Evolutionary conservation across 257 asterid genomes (phyloP), one percentile per base, ranked within the genome.

Genomic region (Nicotiana otophora): DNA sequence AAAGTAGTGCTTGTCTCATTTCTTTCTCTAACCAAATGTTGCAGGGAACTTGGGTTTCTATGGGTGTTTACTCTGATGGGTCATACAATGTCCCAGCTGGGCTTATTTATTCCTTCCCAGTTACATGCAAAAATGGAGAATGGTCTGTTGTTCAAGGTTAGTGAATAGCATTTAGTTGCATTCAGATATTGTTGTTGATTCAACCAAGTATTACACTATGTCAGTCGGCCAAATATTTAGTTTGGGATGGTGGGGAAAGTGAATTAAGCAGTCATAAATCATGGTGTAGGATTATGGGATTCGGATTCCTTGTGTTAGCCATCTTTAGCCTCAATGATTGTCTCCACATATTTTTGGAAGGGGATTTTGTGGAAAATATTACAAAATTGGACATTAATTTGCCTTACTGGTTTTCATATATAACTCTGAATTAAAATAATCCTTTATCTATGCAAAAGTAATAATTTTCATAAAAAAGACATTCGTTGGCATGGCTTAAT

Each of bases 31-130:
- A 67, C 75, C n/a, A 54, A 81, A 53, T 36, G 23, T 75, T 88
- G 7, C 85, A 95, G 97, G 99, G 99, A 14, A 90, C 98, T 67
- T 95, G 89, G 88, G 99, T 95, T 55, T 95, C 99, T 12, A 95
- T 95, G 99, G 99, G 99, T 86, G 99, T 95, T 23, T 93, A 93
- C 90, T 95, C 99, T 67, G 99, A 95, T 87, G 97, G 98, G 82
- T 95, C 97, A 62, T 95, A 92, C 92, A 86, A 89, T 80, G 98
- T 95, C 81, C 99, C 99, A 39, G 80, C 95, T 36, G 98, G 99
- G 39, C 95, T 95, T 77, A 90, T 95, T 65, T 95, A 90, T 77
- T 95, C 99, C 78, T 95, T 95, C 91, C 99, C 98, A 0, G 98
- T 95, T 19, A 93, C 97, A 67, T 95, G 99, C 92, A 90, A 92